Evolutionary conservation across 2,329 filamentous ascomycete species (phyloP).

Genomic region (Pseudopyricularia javanii): DNA sequence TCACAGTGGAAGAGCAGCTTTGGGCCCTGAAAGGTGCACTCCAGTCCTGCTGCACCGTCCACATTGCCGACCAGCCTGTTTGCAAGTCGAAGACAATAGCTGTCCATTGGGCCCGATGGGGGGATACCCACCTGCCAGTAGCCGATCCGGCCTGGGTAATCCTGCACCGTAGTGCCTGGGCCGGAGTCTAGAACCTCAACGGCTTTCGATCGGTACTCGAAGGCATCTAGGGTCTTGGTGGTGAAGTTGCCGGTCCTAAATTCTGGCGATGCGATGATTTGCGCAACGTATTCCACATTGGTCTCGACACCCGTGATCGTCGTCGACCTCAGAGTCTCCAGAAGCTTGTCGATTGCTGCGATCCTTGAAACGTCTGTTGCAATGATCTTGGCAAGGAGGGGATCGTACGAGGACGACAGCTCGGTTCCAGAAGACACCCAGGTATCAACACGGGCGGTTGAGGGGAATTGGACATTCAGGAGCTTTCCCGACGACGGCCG

Average conservation of each 20-base stretch:
- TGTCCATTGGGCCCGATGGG: constrained; percentile 27
- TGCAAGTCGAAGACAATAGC: constrained; percentile 19
- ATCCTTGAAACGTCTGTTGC: neutral
- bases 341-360: neutral
- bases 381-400: neutral
- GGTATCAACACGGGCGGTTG: constrained; percentile 45
- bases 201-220: constrained; percentile 13
- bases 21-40: constrained; percentile 21
- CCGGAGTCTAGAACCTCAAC: constrained; percentile 14
- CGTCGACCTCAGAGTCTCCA: neutral
- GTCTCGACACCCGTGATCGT: constrained; percentile 10
- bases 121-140: constrained; percentile 25
- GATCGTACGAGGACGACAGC: neutral
- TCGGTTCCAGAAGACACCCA: constrained; percentile 48
- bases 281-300: constrained; percentile 19
- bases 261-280: constrained; percentile 14
- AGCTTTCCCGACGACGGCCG: constrained; percentile 87
- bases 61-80: constrained; percentile 22
- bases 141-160: constrained; percentile 23
- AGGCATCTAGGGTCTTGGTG: constrained; percentile 20
- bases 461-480: constrained; percentile 55
- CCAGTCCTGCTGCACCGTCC: constrained; percentile 16
- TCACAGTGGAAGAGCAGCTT: constrained; percentile 20
- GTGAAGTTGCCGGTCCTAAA: constrained; percentile 16
- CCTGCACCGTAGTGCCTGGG: constrained; percentile 7